Evolutionary conservation across 2,329 filamentous ascomycete species (phyloP).

Genomic region (Pseudogymnoascus sp.): DNA sequence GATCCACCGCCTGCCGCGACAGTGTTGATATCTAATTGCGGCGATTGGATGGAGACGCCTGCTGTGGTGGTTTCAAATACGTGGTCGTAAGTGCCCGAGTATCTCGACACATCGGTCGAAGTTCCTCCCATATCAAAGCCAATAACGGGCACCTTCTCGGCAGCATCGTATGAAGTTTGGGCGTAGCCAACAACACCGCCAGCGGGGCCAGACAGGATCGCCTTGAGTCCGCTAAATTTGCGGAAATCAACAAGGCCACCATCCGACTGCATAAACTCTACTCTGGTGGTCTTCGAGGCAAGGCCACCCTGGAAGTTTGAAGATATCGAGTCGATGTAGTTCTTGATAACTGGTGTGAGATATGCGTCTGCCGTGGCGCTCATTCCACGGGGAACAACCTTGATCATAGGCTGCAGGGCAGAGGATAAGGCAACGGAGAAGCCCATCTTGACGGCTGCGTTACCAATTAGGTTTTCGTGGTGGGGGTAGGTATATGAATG

Average conservation of each 20-base stretch:
- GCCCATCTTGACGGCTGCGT: constrained; percentile 54
- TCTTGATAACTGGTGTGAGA: constrained; percentile 59
- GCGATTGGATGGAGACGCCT: constrained; percentile 69
- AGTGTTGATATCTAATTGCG: constrained; percentile 76
- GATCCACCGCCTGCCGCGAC: constrained; percentile 37
- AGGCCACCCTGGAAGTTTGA: constrained; percentile 58
- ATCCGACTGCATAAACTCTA: constrained; percentile 60
- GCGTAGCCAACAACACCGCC: constrained; percentile 64
- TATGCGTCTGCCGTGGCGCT: constrained; percentile 64
- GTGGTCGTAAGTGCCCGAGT: constrained; percentile 60
- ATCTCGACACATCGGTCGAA: constrained; percentile 61
- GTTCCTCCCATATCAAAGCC: constrained; percentile 66
- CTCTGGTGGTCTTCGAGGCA: constrained; percentile 53
- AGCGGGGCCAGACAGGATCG: constrained; percentile 60
- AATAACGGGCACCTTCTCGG: constrained; percentile 58
- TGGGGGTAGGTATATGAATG: constrained; percentile 64
- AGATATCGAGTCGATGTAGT: constrained; percentile 59
- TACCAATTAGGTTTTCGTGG: constrained; percentile 55
- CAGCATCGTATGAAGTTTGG: constrained; percentile 54
- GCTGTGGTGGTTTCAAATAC: constrained; percentile 73
- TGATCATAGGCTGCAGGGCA: constrained; percentile 65
- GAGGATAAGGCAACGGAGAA: constrained; percentile 60
- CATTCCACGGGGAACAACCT: constrained; percentile 58
- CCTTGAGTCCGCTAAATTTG: constrained; percentile 54
- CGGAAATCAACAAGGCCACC: constrained; percentile 40